A percentile compares a stretch with the other conserved stretches of the same genome.
These are phyloP conservation scores for Macadamia tetraphylla DNA, from an alignment of 164 flowering plant genomes.

Conservation along the genomic window DNA sequence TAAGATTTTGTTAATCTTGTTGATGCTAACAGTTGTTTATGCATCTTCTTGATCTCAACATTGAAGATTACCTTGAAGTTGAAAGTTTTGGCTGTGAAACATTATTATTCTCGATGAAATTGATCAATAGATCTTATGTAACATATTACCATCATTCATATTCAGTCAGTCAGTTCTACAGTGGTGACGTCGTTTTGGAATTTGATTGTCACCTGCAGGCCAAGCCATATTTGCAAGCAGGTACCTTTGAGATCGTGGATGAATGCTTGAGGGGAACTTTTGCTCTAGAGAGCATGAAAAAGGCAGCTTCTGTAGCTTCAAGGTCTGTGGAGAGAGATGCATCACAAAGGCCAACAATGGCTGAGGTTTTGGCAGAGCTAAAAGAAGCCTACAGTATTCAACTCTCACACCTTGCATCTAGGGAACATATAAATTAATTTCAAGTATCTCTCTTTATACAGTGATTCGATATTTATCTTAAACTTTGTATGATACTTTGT, in stretches of 20 bases:
- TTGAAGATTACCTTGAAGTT: not conserved
- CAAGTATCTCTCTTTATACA: not conserved
- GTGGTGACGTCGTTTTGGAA: too few relatives aligned
- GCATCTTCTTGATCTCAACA: too few relatives aligned
- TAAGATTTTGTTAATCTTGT: too few relatives aligned
- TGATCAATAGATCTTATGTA: too few relatives aligned
- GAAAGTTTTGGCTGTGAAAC: not conserved
- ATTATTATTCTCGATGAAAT: too few relatives aligned
- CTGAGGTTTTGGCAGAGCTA: conserved; percentile 59
- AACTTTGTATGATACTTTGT: too few relatives aligned
- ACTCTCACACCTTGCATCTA: conserved; percentile 54
- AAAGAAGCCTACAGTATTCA: conserved; percentile 78
- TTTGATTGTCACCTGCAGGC: conserved; percentile 47
- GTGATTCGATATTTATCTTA: too few relatives aligned
- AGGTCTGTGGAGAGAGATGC: conserved; percentile 84
- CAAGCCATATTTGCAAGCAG: conserved; percentile 86
- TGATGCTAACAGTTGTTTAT: too few relatives aligned
- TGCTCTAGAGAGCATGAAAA: conserved; percentile 70
- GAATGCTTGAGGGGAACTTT: conserved; percentile 55
- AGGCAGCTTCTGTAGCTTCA: conserved; percentile 51
- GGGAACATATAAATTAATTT: conserved; percentile 18
- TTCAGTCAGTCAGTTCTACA: too few relatives aligned
- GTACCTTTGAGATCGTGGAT: conserved; percentile 77
- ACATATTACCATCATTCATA: too few relatives aligned
- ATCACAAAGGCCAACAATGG: conserved; percentile 63